A percentile compares a stretch with the other conserved stretches of the same genome.
Evolutionary conservation across 768 basidiomycete genomes (phyloP).

Genomic region (Rhizopogon vesiculosus): DNA sequence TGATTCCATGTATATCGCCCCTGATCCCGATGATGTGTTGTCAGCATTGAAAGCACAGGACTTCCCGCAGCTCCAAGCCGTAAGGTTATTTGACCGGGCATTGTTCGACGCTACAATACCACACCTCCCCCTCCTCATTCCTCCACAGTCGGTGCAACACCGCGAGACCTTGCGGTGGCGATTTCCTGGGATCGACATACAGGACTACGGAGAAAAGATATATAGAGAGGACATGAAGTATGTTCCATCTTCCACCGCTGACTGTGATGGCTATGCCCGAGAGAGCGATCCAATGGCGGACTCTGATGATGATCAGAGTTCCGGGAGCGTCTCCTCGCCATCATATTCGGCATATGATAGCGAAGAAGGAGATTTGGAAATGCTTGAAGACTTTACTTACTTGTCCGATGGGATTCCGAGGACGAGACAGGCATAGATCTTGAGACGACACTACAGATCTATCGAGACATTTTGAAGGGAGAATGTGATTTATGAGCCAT

Average conservation of each 20-base stretch:
- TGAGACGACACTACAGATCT: not conserved
- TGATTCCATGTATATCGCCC: too few relatives aligned
- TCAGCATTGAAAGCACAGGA: not conserved
- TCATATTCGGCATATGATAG: slow-evolving; percentile 5
- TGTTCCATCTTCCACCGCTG: not conserved
- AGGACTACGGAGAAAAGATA: not conserved
- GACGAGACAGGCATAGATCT: not conserved
- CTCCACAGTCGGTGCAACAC: not conserved
- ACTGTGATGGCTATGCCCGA: not conserved
- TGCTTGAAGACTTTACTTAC: not conserved
- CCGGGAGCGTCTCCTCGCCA: not conserved
- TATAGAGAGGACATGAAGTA: slow-evolving; percentile 3
- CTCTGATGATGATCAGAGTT: not conserved
- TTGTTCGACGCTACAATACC: not conserved
- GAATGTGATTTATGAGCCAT: not conserved
- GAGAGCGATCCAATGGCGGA: not conserved
- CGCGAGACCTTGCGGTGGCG: not conserved
- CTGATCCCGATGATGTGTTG: not conserved
- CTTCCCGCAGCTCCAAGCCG: not conserved
- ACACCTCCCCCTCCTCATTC: not conserved
- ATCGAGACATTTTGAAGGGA: not conserved
- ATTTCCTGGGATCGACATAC: slow-evolving; percentile 3
- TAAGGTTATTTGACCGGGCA: slow-evolving; percentile 1
- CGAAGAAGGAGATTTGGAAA: slow-evolving; percentile 5
- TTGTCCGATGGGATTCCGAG: not conserved